These are phyloP conservation scores for Asterochloris erici DNA, from an alignment of 139 green algal genomes.

Conservation along the genomic window DNA sequence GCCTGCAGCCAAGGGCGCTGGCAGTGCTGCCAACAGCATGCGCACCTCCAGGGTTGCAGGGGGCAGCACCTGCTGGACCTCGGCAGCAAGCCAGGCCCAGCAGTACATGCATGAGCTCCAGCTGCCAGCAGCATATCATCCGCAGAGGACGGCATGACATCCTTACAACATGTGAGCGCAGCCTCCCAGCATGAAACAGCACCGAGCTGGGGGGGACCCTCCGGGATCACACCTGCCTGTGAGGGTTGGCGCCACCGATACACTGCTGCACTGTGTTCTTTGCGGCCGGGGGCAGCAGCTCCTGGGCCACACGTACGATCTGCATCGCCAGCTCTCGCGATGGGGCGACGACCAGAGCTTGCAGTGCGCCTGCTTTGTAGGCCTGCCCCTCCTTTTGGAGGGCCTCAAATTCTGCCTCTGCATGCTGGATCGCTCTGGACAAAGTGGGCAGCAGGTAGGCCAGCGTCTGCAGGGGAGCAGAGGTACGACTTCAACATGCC, in stretches of 20 bases:
- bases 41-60: too few relatives aligned
- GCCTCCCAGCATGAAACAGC: background rate
- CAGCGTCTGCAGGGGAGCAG: constrained; percentile 70
- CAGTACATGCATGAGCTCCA: too few relatives aligned
- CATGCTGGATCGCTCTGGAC: constrained; percentile 50
- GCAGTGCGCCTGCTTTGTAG: constrained; percentile 11
- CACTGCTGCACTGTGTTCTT: constrained; percentile 82
- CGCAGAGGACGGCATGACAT: background rate
- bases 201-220: background rate
- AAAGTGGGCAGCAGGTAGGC: constrained; percentile 91
- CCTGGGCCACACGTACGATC: constrained; percentile 68
- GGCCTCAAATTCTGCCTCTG: constrained; percentile 35
- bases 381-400: constrained; percentile 3
- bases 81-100: too few relatives aligned
- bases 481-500: background rate
- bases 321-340: constrained; percentile 95
- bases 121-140: background rate
- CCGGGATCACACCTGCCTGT: constrained; percentile 50
- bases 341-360: constrained; percentile 78
- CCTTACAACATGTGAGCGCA: background rate
- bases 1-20: constrained; percentile 9
- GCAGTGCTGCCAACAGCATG: too few relatives aligned
- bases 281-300: constrained; percentile 56
- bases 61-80: too few relatives aligned
- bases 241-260: constrained; percentile 90